Evolutionary conservation across 2,329 filamentous ascomycete genomes (phyloP), one percentile per base, ranked within the genome.

Genomic region (Lachnellula occidentalis): DNA sequence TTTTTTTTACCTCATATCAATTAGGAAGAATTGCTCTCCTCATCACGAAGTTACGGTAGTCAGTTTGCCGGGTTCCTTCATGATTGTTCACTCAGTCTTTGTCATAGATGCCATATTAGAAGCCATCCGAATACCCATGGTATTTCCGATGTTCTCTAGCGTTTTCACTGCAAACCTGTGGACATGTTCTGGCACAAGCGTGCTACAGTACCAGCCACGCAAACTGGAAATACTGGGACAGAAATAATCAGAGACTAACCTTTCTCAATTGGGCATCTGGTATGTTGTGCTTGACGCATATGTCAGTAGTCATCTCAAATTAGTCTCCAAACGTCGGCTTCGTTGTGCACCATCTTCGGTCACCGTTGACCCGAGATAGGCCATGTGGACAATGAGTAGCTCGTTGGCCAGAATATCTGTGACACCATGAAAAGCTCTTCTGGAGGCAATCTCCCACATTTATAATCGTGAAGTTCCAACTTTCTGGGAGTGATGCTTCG

Each of bases 331-430:
- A 15, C 48, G 55, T 39, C 60, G 56, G 19, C 31, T 24, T 7
- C 53, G 53, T 48, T 59, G 60, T 21, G 43, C 41, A 6, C 24
- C 45, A 24, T 53, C 46, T 15, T 61, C 59, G 42, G 41, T 19
- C 12, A 34, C 47, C n/a, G 49, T 48, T 37, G 48, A 34, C 21
- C 48, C 55, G 36, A 60, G 14, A 5, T 47, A 45, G 8, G 27
- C 50, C 34, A 61, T 19, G 49, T 63, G 53, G 5, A 53, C 47
- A 4, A 66, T 36, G 3, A 65, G 42, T 5, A 61, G 34, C 41
- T 66, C 57, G 34, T 65, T 65, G 24, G 66, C 39, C 4, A 61
- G 48, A 21, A 66, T 64, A 5, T 64, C 46, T 15, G 51, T 56
- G 5, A 56, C 41, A 5, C 52, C 56, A 3, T 59, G 42, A 24